Base-by-base conservation (phyloP, 805 yeast species). In the Candida chauliodis region DNA sequence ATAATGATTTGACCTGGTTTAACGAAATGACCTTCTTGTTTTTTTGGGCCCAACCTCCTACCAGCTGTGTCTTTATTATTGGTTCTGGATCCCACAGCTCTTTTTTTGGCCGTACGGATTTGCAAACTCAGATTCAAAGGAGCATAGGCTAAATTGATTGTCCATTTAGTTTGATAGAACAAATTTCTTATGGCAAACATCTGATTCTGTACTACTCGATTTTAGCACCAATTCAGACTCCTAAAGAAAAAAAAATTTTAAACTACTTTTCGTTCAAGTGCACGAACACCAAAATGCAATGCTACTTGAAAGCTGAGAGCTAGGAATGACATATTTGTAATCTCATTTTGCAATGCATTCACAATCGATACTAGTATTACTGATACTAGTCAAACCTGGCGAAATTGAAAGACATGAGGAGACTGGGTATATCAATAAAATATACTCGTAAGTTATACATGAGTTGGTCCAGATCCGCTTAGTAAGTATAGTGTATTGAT, bases 21-120 rank as follows among this genome's bases (percentile, higher is more conserved):
- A 1, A 91, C 96, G 33, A 58, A 66, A 55, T 77, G 71, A 28
- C 93, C 89, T 53, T 91, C 96, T 45, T 83, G 77, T 35, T 75
- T 84, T 65, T 93, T 93, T 24, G 95, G 84, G 18, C 99, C 99
- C 36, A 93, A 68, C 56, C 98, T 73, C 61, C 95, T 80, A 70
- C 99, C 99, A 3, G 88, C 88, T 11, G 99, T 90, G 60, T 90
- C 96, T 58, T 84, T 83, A 79, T 84, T 90, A 49, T 84, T 85
- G 13, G 96, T 85, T 64, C 80, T 85, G n/a, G 97, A 88, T 51
- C 97, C 96, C 15, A 95, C 88, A 6, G 93, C 96, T 58, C 81
- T 84, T 64, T 93, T 93, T 11, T 96, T 88, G 19, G 99, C 96
- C 15, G 79, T 79, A 74, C 99, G 88, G 10, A 88, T 77, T 43